Base-by-base conservation (phyloP, 2,329 filamentous ascomycete species). In the Gremmenia infestans region DNA sequence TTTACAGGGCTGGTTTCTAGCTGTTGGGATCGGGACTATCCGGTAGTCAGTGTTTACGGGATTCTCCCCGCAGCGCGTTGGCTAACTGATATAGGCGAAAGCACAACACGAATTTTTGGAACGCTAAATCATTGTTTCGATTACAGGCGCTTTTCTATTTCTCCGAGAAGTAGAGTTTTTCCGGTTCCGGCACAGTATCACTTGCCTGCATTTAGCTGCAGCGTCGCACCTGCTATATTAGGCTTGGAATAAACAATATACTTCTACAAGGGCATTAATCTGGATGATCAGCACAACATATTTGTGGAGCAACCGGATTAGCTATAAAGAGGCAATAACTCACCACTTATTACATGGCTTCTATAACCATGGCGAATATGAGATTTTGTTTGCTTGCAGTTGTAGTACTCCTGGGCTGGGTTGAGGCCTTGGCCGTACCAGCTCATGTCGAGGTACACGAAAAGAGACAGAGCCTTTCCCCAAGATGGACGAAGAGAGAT, bases 401-500 rank as follows among this genome's bases (percentile, higher is more conserved):
- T 5, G 17, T 25, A 4, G 32, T 28, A 25, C 4, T 50, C 4
- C 40, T 42, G 14, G 48, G 48, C 14, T 37, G 45, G n/a, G 19
- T 45, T 45, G 48, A 55, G 56, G 58, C 60, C 5, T 48, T 59
- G 39, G 54, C 53, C 17, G 54, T 62, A 36, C 62, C 62, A 8
- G 23, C 48, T 4, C 57, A 59, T 46, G 50, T 62, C 55, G 60
- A 61, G 23, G 54, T 65, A 12, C 64, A 66, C 37, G 64, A 66
- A 53, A 65, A 61, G 45, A 51, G 64, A 46, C 36, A 60, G 9
- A 53, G 12, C 15, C 43, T 61, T 42, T 58, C 57, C 35, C 56
- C 56, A n/a, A 59, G 57, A 56, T 66, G 62, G 64, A 56, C 52
- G n/a, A 66, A 63, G 43, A 55, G 55, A 53, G 62, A 60, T 32